Base-by-base conservation (phyloP, 2,329 filamentous ascomycete species). In the Huntiella omanensis region DNA sequence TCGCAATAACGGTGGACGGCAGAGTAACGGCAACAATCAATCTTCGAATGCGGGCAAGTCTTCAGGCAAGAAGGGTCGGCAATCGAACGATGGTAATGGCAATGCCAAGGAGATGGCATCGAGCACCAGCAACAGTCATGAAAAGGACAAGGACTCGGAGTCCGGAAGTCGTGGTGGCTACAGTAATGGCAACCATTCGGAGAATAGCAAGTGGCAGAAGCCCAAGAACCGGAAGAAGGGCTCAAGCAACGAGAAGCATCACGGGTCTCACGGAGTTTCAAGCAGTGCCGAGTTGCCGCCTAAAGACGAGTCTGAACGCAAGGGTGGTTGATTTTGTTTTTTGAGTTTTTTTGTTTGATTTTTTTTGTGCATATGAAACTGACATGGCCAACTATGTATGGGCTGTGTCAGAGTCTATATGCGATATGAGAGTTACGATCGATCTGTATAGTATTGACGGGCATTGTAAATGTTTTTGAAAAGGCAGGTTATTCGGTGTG, bases 221-320 rank as follows among this genome's bases (percentile, higher is more conserved):
- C 67, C 71, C 15, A 75, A 74, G 52, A 55, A 63, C 5, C 67
- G 65, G 51, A 73, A 71, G 56, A 73, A 70, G 58, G 62, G 53
- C n/a, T 67, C 70, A 11, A 41, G 73, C 55, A 64, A 13, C 15
- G 37, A 35, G 8, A 33, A 35, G 32, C 33, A 44, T 11, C 36
- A 64, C 54, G 57, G 60, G 41, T 56, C 57, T 5, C 68, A 65
- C 48, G 60, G 59, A 3, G 56, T 57, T 16, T 55, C 42, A 4
- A 33, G 60, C 5, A 65, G 67, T 22, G 63, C 65, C 49, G 75
- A 80, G 56, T 65, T 67, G 56, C 62, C 62, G 15, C 75, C 75
- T 2, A 73, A 68, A 58, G 67, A 75, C 45, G 70, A 71, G 10
- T 69, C 68, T 2, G 75, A 79, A 50, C 69, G 75, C 49, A 79